phyloP scores from a whole-genome alignment of 1,139 yeast species.

The Hemisphaericaspora xylofermentans region DNA sequence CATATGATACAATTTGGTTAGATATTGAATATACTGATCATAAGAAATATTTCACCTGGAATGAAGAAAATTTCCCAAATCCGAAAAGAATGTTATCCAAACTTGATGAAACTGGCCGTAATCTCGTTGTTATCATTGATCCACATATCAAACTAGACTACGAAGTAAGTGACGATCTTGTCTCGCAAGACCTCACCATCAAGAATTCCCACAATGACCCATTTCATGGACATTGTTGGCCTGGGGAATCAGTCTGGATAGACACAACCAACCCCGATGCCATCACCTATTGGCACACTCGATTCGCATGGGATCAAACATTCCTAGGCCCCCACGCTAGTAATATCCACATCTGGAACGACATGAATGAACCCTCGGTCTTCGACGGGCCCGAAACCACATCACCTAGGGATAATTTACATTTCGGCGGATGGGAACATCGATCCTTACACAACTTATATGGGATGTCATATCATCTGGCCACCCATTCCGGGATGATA shows the following conservation, averaged over 20 bases:
- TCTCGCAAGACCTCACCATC: slow-evolving; percentile 35
- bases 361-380: slow-evolving; percentile 96
- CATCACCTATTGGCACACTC: slow-evolving; percentile 56
- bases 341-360: slow-evolving; percentile 90
- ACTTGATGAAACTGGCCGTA: slow-evolving; percentile 72
- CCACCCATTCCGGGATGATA: slow-evolving; percentile 67
- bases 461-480: slow-evolving; percentile 77
- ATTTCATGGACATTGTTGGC: slow-evolving; percentile 94
- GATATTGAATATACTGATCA: slow-evolving; percentile 89
- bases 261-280: slow-evolving; percentile 75
- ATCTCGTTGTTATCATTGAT: slow-evolving; percentile 81
- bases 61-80: slow-evolving; percentile 67
- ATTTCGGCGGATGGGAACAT: slow-evolving; percentile 82
- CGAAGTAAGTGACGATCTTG: slow-evolving; percentile 55
- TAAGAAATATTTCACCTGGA: slow-evolving; percentile 92
- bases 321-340: slow-evolving; percentile 47
- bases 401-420: slow-evolving; percentile 77
- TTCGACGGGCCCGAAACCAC: slow-evolving; percentile 94
- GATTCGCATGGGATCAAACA: slow-evolving; percentile 24
- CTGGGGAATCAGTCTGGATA: slow-evolving; percentile 93
- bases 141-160: slow-evolving; percentile 84
- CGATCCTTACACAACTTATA: slow-evolving; percentile 85
- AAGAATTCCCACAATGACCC: slow-evolving; percentile 42
- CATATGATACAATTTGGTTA: slow-evolving; percentile 92
- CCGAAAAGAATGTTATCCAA: slow-evolving; percentile 65